Percentiles rank a stretch among this genome's conserved stretches.
These are phyloP conservation scores for Rubroboletus satanas DNA, from an alignment of 768 basidiomycete species.

Conservation along the genomic window DNA sequence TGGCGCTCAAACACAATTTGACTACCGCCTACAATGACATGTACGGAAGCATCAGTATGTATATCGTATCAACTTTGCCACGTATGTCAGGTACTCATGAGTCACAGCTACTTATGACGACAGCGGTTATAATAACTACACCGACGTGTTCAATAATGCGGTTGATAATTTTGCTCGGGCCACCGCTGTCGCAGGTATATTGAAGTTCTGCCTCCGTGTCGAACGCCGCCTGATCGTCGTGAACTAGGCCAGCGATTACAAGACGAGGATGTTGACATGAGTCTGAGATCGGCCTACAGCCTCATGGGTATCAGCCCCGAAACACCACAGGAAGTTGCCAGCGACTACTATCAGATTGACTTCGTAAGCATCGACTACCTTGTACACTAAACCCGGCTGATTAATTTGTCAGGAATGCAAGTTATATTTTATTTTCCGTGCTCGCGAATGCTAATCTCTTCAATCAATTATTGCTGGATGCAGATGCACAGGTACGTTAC, in stretches of 20 bases:
- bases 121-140: conserved; percentile 46
- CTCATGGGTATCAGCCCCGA: conserved; percentile 44
- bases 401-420: conserved; percentile 24
- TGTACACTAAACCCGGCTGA: conserved; percentile 1
- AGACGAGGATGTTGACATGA: conserved; percentile 44
- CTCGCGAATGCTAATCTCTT: conserved; percentile 1
- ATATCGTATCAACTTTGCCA: not conserved
- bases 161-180: conserved; percentile 39
- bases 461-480: not conserved
- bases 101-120: conserved; percentile 50
- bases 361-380: conserved; percentile 16
- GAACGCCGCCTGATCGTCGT: conserved; percentile 35
- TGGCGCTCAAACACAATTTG: conserved; percentile 55
- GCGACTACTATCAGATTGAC: conserved; percentile 55
- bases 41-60: conserved; percentile 44
- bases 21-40: conserved; percentile 43
- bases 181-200: conserved; percentile 43
- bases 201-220: conserved; percentile 34
- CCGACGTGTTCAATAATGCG: conserved; percentile 40
- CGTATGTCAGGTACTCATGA: not conserved
- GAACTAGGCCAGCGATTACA: conserved; percentile 10
- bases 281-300: conserved; percentile 51
- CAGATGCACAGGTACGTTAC: conserved; percentile 27
- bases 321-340: conserved; percentile 44
- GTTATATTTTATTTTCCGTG: conserved; percentile 1